Conservation (phyloP, 2,329 filamentous ascomycete genomes). For the Arthrobotrys conoides region DNA sequence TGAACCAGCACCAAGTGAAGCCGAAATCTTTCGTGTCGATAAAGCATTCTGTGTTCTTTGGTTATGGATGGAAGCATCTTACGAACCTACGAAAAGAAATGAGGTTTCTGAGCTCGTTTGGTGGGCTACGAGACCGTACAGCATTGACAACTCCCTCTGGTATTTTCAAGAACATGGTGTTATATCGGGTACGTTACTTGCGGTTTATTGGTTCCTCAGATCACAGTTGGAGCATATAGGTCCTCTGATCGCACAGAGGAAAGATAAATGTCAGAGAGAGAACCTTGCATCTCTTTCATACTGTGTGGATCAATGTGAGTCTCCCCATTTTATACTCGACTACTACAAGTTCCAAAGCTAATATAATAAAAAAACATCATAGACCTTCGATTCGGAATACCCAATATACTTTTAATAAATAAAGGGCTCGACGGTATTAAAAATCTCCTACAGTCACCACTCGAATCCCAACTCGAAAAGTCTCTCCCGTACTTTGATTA, state of each 20-base stretch:
- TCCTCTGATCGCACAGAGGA: neutral
- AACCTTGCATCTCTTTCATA: neutral
- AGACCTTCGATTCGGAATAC: neutral
- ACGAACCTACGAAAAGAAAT: neutral
- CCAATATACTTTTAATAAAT: neutral
- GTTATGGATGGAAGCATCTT: conserved; percentile 8
- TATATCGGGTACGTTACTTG: neutral
- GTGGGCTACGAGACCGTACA: neutral
- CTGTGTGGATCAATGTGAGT: neutral
- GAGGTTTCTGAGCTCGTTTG: neutral
- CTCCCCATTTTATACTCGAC: no score
- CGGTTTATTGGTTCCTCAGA: neutral
- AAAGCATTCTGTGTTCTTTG: neutral
- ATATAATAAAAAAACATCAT: neutral
- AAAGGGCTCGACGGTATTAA: neutral
- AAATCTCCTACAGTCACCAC: neutral
- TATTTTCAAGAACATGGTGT: neutral
- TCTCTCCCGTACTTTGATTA: neutral
- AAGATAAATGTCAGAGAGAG: neutral
- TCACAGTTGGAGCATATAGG: neutral
- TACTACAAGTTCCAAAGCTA: neutral
- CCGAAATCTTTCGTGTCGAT: neutral
- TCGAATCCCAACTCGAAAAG: neutral
- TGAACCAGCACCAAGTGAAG: neutral
- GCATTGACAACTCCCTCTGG: neutral